Base-by-base conservation (phyloP, 495 filamentous ascomycete species). In the Penicillium goetzii region DNA sequence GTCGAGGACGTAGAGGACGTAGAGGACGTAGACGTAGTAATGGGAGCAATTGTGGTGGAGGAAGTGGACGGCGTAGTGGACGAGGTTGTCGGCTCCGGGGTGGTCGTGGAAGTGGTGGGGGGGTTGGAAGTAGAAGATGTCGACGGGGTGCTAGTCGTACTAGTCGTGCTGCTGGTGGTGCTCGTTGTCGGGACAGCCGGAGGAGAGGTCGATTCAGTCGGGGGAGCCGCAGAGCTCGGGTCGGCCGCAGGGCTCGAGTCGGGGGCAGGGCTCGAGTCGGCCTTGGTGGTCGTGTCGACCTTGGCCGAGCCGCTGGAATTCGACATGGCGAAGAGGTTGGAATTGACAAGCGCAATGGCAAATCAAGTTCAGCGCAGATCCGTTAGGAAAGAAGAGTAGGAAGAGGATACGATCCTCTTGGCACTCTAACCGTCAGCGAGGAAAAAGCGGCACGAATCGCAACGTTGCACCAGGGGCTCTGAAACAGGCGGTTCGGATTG, bases 91-190 rank as follows among this genome's bases (percentile, higher is more conserved):
- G 73, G 55, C 49, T 63, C 32, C 11, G 58, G 21, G 17, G 59
- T 54, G 17, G 76, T 70, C 14, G 77, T 59, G 21, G 78, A 32
- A 60, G 61, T 50, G 53, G 47, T 45, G 38, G 57, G 33, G 57
- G 41, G n/a, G n/a, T n/a, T 61, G 59, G 45, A 56, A 55, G 62
- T 61, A 62, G 33, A 34, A 69, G 51, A 57, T 19, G 54, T 55
- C 34, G 66, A 34, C 41, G 17, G 19, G 19, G 4, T 41, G 4
- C 38, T n/a, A 12, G 23, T 33, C 2, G 38, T 30, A 26, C 38
- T 33, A 4, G 56, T 19, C 15, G 56, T 47, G 19, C 19, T 47
- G 21, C 19, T 47, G 19, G 43, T 47, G 19, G 19, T 47, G 8
- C 14, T 43, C 43, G 43, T 28, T 2, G 56, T 19, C 11, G 57